Base-by-base conservation (phyloP, 2,329 filamentous ascomycete species). In the Neophaeococcomyces aloes region DNA sequence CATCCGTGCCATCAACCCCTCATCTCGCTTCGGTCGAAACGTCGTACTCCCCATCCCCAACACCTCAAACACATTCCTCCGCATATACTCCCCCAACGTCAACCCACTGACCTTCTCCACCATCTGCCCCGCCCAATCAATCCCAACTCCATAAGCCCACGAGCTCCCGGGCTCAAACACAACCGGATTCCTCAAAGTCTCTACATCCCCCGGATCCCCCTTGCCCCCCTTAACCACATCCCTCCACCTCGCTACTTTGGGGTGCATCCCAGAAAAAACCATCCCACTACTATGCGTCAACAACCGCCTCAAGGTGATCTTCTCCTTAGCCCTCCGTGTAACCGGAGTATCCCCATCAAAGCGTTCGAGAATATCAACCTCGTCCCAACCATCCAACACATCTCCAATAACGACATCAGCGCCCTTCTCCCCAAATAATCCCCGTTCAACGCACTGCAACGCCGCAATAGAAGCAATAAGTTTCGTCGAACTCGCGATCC, bases 111-210 rank as follows among this genome's bases (percentile, higher is more conserved):
- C 53, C 0, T 64, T 59, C 50, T 76, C 72, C 1, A 77, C 61
- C 1, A 76, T 58, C 0, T 65, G 61, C 2, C 74, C 73, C 0
- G 66, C 69, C 72, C 71, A 77, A 57, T 78, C 74, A 1, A 71
- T 54, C 1, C 66, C 62, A 1, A 63, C 50, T 0, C 70, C 66
- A 48, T 77, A 77, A 48, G 63, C 60, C 72, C 72, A 78, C 2
- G 61, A 57, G 0, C 59, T 56, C 0, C 73, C 74, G 0, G 74
- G 75, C 44, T 78, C 68, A 48, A 66, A 74, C n/a, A n/a, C n/a
- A n/a, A n/a, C n/a, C n/a, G n/a, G n/a, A n/a, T n/a, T n/a, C n/a
- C n/a, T n/a, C n/a, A n/a, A n/a, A n/a, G n/a, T n/a, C n/a, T 39
- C 36, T 8, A 23, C 25, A 4, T 27, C 14, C 36, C 23, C 8